Percentiles rank a stretch among this genome's conserved stretches.
These are phyloP conservation scores for Euphorbia lathyris DNA, from an alignment of 345 rosid species.

Conservation along the genomic window DNA sequence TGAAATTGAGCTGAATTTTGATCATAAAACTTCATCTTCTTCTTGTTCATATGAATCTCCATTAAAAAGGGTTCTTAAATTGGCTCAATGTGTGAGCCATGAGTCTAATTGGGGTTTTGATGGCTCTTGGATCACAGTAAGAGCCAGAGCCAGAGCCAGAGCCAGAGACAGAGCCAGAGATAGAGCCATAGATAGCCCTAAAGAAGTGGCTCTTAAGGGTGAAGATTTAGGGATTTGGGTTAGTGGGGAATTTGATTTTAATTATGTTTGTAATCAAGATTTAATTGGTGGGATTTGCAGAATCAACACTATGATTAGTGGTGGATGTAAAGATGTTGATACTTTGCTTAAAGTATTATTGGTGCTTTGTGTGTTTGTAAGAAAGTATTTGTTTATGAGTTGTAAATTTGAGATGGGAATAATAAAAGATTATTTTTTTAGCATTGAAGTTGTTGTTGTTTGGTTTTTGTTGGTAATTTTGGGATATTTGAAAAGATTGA, in stretches of 20 bases:
- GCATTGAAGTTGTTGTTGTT: neutral
- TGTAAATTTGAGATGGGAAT: neutral
- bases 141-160: conserved; percentile 22
- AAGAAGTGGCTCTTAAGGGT: neutral
- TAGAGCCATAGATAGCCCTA: neutral
- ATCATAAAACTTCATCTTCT: conserved; percentile 11
- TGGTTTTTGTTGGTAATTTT: neutral
- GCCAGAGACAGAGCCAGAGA: conserved; percentile 39
- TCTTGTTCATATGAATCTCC: too few relatives aligned
- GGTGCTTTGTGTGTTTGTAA: conserved; percentile 3
- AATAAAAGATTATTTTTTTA: neutral
- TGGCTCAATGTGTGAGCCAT: conserved; percentile 18
- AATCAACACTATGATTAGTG: neutral
- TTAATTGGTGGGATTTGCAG: neutral
- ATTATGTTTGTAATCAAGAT: neutral
- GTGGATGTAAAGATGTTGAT: neutral
- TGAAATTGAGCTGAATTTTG: conserved; percentile 12
- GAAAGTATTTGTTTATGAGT: neutral
- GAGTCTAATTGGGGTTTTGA: conserved; percentile 36
- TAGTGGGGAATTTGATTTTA: conserved; percentile 9
- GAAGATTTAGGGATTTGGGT: neutral
- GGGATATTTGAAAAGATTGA: too few relatives aligned
- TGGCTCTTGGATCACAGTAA: conserved; percentile 46
- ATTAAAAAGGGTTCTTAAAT: conserved; percentile 32
- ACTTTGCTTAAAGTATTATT: neutral